Conservation (phyloP, 2,329 filamentous ascomycete species). For the Colletotrichum sublineola region DNA sequence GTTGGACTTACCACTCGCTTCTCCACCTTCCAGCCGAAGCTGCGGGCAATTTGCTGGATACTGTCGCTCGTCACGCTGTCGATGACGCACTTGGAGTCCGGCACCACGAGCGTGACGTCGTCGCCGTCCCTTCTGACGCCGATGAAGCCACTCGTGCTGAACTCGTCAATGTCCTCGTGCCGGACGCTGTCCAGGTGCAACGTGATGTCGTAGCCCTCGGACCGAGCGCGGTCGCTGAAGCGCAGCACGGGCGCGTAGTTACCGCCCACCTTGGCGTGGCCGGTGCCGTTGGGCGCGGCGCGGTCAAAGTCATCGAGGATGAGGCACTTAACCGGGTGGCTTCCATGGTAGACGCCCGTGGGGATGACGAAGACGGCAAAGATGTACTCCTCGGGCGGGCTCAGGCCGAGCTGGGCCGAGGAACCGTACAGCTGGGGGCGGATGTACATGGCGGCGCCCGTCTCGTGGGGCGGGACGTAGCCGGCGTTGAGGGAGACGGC, state of each 20-base stretch:
- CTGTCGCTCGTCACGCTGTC: constrained; percentile 87
- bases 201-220: constrained; percentile 91
- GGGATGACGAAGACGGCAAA: constrained; percentile 93
- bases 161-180: constrained; percentile 91
- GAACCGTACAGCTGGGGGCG: constrained; percentile 90
- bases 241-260: constrained; percentile 95
- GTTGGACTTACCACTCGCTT: constrained; percentile 69
- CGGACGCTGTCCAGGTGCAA: constrained; percentile 90
- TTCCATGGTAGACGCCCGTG: constrained; percentile 93
- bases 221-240: constrained; percentile 85
- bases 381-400: constrained; percentile 90
- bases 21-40: constrained; percentile 89
- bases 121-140: constrained; percentile 73
- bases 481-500: constrained; percentile 91
- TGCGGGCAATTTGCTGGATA: constrained; percentile 79
- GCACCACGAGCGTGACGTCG: constrained; percentile 82
- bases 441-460: constrained; percentile 92
- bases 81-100: constrained; percentile 89
- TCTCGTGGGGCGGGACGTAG: constrained; percentile 90
- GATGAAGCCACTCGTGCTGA: constrained; percentile 94
- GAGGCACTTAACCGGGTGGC: constrained; percentile 86
- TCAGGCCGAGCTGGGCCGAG: constrained; percentile 87
- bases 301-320: constrained; percentile 96
- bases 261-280: constrained; percentile 92
- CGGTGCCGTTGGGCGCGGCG: constrained; percentile 90